Evolutionary conservation across 768 basidiomycete species (phyloP).

Genomic region (Gyrodon lividus): DNA sequence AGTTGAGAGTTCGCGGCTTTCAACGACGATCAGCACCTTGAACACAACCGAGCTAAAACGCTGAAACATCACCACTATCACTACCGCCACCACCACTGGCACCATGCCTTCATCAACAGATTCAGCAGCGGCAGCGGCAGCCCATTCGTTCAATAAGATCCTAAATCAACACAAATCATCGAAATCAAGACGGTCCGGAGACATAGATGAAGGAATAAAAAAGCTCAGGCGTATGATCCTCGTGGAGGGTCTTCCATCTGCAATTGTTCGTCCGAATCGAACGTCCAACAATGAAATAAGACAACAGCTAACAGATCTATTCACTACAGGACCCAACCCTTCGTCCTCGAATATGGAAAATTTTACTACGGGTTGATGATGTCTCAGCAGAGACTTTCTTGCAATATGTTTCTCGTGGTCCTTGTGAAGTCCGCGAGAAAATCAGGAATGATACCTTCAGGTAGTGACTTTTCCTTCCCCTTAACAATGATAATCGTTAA

Average conservation of each 20-base stretch:
- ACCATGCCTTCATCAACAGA: slow-evolving; percentile 25
- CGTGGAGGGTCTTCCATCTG: slow-evolving; percentile 85
- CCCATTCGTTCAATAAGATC: slow-evolving; percentile 80
- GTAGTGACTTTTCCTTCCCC: slow-evolving; percentile 36
- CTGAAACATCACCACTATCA: background rate
- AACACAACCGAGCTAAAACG: no score
- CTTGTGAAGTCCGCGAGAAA: slow-evolving; percentile 86
- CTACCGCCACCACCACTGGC: slow-evolving; percentile 3
- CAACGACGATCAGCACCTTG: slow-evolving; percentile 1
- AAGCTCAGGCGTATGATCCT: slow-evolving; percentile 85
- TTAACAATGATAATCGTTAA: background rate
- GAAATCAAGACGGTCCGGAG: slow-evolving; percentile 59
- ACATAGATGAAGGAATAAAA: slow-evolving; percentile 81
- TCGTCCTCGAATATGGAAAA: slow-evolving; percentile 93
- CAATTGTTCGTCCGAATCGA: slow-evolving; percentile 50
- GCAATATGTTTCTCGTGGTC: slow-evolving; percentile 76
- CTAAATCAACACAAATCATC: slow-evolving; percentile 70
- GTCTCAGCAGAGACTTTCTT: slow-evolving; percentile 75
- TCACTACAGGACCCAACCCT: slow-evolving; percentile 68
- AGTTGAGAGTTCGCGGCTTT: background rate
- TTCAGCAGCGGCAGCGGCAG: slow-evolving; percentile 39
- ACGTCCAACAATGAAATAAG: background rate
- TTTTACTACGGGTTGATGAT: slow-evolving; percentile 79
- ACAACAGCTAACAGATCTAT: slow-evolving; percentile 2
- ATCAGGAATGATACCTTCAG: slow-evolving; percentile 97